Conservation (phyloP, 371 early-diverging fungal genomes). For the Mortierella sp. region DNA sequence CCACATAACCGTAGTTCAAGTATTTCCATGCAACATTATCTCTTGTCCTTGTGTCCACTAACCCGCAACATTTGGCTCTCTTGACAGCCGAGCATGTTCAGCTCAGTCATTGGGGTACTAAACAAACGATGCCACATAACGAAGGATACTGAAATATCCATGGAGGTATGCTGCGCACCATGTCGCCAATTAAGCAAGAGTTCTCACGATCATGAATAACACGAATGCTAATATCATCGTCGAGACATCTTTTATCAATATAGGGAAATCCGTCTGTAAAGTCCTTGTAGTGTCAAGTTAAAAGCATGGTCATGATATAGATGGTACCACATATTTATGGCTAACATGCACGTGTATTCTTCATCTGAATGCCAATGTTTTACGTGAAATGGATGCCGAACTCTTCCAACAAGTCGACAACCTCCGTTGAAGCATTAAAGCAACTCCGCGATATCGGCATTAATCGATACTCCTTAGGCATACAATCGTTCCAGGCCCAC, state of each 20-base stretch:
- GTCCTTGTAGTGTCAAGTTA: neutral
- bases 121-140: conserved; percentile 53
- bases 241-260: neutral
- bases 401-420: conserved; percentile 61
- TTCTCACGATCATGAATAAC: too few species aligned
- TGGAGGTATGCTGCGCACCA: conserved; percentile 70
- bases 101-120: conserved; percentile 58
- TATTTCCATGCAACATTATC: neutral
- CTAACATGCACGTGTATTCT: too few species aligned
- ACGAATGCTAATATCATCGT: neutral
- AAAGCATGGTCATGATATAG: too few species aligned
- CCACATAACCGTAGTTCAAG: conserved; percentile 28
- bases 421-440: conserved; percentile 54
- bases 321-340: too few species aligned
- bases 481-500: conserved; percentile 76
- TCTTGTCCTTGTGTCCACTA: too few species aligned
- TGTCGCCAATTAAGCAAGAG: too few species aligned
- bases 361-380: too few species aligned
- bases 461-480: conserved; percentile 84
- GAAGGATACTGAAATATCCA: conserved; percentile 66
- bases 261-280: conserved; percentile 75
- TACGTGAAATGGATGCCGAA: too few species aligned
- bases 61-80: too few species aligned
- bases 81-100: conserved; percentile 51
- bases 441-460: conserved; percentile 72